phyloP scores from a whole-genome alignment of 257 asterid genomes.

The Hygrophila difformis region DNA sequence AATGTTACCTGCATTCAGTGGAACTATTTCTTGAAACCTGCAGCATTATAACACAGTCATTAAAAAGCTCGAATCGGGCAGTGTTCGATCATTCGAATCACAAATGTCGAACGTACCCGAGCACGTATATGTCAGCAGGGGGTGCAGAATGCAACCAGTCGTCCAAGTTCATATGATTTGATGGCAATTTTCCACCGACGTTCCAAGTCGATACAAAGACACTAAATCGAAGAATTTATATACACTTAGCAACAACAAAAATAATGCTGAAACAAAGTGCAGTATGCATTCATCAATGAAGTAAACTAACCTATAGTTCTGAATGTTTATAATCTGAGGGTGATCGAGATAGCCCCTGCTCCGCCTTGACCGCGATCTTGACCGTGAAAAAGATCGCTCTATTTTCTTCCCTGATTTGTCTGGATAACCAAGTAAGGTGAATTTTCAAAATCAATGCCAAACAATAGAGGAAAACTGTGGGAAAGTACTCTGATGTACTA shows the following conservation, averaged over 20 bases:
- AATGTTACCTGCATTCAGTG: slow-evolving; percentile 88
- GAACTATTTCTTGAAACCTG: slow-evolving; percentile 97
- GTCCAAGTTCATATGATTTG: slow-evolving; percentile 65
- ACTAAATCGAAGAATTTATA: slow-evolving; percentile 26
- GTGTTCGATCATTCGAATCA: neutral
- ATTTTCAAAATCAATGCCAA: slow-evolving; percentile 9
- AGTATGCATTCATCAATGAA: no score
- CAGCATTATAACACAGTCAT: neutral
- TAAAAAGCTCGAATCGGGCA: neutral
- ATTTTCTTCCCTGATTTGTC: slow-evolving; percentile 58
- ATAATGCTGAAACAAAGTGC: neutral
- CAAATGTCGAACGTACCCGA: slow-evolving; percentile 45
- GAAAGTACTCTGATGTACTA: neutral
- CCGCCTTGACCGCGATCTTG: slow-evolving; percentile 62
- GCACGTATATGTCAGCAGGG: slow-evolving; percentile 94
- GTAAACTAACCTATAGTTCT: slow-evolving; percentile 38
- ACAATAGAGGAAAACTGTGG: neutral
- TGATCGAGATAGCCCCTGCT: slow-evolving; percentile 83
- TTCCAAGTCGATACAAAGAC: slow-evolving; percentile 91
- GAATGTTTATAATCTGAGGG: slow-evolving; percentile 90
- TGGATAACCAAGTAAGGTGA: slow-evolving; percentile 24
- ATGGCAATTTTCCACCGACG: slow-evolving; percentile 89
- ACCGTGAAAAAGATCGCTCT: slow-evolving; percentile 58
- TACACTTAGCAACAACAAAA: neutral
- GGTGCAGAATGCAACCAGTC: slow-evolving; percentile 96